Evolutionary conservation across 2,329 filamentous ascomycete species (phyloP), one percentile per base, ranked within the genome.

Genomic region (Allantophomopsis lycopodina): DNA sequence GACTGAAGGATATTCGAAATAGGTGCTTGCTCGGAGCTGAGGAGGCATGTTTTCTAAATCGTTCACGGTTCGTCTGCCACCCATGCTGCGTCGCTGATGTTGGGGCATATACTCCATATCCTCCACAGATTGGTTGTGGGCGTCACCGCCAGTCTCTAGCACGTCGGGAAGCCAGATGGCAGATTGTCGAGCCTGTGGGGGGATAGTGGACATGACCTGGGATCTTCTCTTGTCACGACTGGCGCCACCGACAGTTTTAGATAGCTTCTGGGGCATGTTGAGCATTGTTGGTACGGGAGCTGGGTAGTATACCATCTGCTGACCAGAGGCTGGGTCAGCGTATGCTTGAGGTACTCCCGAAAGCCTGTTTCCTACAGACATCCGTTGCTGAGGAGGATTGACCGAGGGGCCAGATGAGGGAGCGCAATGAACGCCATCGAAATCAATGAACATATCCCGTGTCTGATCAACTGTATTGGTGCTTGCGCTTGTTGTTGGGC

Each of bases 271-370:
- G 1, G 91, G 91, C 11, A 98, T 64, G 51, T 94, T 96, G 42
- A 98, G 70, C 79, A 94, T 88, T 45, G 83, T 79, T 3, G 91
- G 91, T 2, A 98, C 91, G 1, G 86, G 88, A 3, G 91, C 91
- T 12, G 91, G 91, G 57, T 98, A 98, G 60, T 81, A 96, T 8
- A 94, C 76, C 84, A 96, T 94, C 49, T 79, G 68, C 48, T 89
- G 76, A 4, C 76, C 80, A 2, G 79, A 79, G 18, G 69, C 65
- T 2, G 75, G 74, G 52, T 79, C 68, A 51, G 74, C 60, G 55
- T 77, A 79, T 1, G 76, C 76, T 44, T 71, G 67, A 10, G 74
- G 64, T 39, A 62, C 57, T 23, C 52, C 56, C 28, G 50, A 50
- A 32, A 46, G 34, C 37, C 43, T 41, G 32, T 46, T 46, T 2